Base-by-base conservation (phyloP, 441 rosid species). In the Viola pubescens region DNA sequence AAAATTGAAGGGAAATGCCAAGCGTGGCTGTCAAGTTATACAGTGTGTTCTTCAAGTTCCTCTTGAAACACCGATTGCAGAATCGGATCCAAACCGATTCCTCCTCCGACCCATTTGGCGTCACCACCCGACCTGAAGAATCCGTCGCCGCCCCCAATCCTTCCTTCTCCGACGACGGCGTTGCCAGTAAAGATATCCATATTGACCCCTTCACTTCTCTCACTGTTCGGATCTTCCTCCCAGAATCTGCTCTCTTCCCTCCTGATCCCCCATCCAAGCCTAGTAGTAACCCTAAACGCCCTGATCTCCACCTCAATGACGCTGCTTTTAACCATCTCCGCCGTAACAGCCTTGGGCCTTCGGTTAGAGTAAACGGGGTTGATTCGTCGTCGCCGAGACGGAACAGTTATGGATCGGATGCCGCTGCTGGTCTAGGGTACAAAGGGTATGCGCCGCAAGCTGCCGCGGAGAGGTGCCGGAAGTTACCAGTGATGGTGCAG, bases 41-140 rank as follows among this genome's bases (percentile, higher is more conserved):
- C 59, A 92, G 98, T 71, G 91, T 85, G 51, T 87, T 91, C 88
- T 91, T 91, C 89, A 91, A 91, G 74, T 84, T 88, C 70, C 82
- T 87, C 46, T 74, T 87, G 71, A 91, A 87, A 72, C 90, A 87
- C 67, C 88, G 94, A 43, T 69, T 91, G 37, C 98, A 91, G 69
- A 87, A 77, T 63, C 89, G 87, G 74, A 83, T 86, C 77, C 91
- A 79, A 52, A 64, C 79, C 4, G 61, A 80, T 4, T 54, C 73
- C 12, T 44, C 60, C 56, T 81, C 84, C 53, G 67, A 72, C 59
- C 48, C 82, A 0, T 91, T 81, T 12, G 97, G 97, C 9, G 79
- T 91, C 52, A 77, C 91, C 5, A 73, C 91, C 75, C 81, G 97
- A 58, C 81, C 97, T n/a, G 96, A 91, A 16, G 98, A 88, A 66